Evolutionary conservation across 495 filamentous ascomycete genomes (phyloP).

Genomic region (Ramalina peruviana): DNA sequence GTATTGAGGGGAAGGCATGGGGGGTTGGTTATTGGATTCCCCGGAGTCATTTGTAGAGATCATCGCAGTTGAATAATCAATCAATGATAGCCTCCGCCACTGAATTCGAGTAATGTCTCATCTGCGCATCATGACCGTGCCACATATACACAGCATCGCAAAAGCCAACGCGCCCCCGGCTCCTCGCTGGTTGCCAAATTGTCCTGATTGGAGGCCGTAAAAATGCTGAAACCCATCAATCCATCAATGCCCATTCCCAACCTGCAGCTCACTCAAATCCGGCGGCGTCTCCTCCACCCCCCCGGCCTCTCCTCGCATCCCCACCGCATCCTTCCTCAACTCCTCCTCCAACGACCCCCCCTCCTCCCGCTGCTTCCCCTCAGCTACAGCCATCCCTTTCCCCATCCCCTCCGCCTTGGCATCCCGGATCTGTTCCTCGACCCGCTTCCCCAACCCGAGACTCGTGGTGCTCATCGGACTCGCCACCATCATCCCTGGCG

Average conservation of each 20-base stretch:
- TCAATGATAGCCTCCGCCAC: no score
- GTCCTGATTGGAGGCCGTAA: no score
- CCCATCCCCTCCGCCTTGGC: not conserved
- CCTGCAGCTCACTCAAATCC: slow-evolving; percentile 1
- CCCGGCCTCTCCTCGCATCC: not conserved
- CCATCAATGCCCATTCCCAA: not conserved
- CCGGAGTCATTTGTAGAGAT: not conserved
- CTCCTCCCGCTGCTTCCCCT: no score
- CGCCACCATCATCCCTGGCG: not conserved
- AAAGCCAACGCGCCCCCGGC: no score
- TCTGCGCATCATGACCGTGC: no score
- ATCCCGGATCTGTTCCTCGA: slow-evolving; percentile 10
- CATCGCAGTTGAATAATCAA: no score
- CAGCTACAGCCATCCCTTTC: slow-evolving; percentile 4
- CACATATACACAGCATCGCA: no score
- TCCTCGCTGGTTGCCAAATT: no score
- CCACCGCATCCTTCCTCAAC: not conserved
- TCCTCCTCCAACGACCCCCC: slow-evolving; percentile 7
- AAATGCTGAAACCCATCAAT: no score
- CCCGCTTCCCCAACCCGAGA: slow-evolving; percentile 12
- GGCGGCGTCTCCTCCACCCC: not conserved
- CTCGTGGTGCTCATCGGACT: slow-evolving; percentile 3
- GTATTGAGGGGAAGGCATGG: slow-evolving; percentile 19
- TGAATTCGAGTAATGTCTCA: no score
- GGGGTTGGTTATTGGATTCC: no score